Percentiles rank a stretch among this genome's conserved stretches.
Conservation (phyloP, 768 basidiomycete species). For the Suillus bovinus region DNA sequence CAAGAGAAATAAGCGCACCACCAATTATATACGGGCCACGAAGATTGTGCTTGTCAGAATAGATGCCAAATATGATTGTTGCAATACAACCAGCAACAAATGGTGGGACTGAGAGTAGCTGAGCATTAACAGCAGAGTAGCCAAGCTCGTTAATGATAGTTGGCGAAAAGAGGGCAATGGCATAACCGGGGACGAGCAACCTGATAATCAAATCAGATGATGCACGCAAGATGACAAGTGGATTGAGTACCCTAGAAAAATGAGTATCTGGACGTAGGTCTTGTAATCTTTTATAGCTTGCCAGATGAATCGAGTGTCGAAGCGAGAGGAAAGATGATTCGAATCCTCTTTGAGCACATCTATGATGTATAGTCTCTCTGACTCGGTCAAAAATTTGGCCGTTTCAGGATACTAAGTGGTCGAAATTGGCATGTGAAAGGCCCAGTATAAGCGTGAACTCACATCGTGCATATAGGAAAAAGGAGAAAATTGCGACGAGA, state of each 20-base stretch:
- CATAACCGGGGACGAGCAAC: slow-evolving; percentile 46
- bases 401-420: slow-evolving; percentile 52
- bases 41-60: slow-evolving; percentile 42
- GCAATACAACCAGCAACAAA: slow-evolving; percentile 46
- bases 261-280: slow-evolving; percentile 33
- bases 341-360: slow-evolving; percentile 45
- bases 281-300: slow-evolving; percentile 52
- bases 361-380: slow-evolving; percentile 41
- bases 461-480: slow-evolving; percentile 59
- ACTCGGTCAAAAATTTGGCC: slow-evolving; percentile 50
- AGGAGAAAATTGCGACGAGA: slow-evolving; percentile 18
- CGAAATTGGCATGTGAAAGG: not conserved
- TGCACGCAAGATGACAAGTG: slow-evolving; percentile 6
- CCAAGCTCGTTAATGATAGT: slow-evolving; percentile 53
- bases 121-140: slow-evolving; percentile 51
- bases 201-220: slow-evolving; percentile 21
- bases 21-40: slow-evolving; percentile 52
- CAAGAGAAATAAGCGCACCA: slow-evolving; percentile 41
- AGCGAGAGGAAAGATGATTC: slow-evolving; percentile 46
- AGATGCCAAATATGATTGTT: slow-evolving; percentile 42
- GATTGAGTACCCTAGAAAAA: slow-evolving; percentile 41
- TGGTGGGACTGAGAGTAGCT: slow-evolving; percentile 49
- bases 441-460: slow-evolving; percentile 12
- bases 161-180: slow-evolving; percentile 51
- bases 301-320: slow-evolving; percentile 43